phyloP scores from a whole-genome alignment of 2,329 filamentous ascomycete species.

The Fusarium austroafricanum region DNA sequence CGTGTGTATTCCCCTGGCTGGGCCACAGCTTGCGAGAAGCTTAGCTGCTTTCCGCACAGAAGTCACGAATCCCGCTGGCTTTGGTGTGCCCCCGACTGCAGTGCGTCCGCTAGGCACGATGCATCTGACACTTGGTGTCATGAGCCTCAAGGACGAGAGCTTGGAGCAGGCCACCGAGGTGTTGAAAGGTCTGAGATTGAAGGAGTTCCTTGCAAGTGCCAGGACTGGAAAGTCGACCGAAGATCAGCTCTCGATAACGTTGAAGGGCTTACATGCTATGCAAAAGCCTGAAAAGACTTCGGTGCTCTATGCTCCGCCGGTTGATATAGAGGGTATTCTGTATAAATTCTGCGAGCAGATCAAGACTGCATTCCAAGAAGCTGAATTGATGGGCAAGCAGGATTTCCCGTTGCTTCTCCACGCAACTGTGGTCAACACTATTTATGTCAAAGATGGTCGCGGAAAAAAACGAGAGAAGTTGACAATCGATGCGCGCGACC shows the following conservation, averaged over 20 bases:
- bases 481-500: constrained; percentile 64
- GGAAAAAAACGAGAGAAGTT: constrained; percentile 52
- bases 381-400: constrained; percentile 68
- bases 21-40: constrained; percentile 72
- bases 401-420: constrained; percentile 78
- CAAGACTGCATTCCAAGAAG: constrained; percentile 63
- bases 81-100: constrained; percentile 71
- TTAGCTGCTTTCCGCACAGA: constrained; percentile 72
- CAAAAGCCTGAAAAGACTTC: constrained; percentile 66
- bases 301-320: constrained; percentile 73
- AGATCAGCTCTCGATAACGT: constrained; percentile 55
- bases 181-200: constrained; percentile 53
- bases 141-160: constrained; percentile 72
- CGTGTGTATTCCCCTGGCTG: constrained; percentile 77
- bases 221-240: constrained; percentile 23
- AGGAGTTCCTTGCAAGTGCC: constrained; percentile 54
- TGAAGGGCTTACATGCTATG: constrained; percentile 71
- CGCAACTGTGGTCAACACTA: constrained; percentile 87
- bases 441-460: constrained; percentile 69
- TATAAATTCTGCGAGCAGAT: constrained; percentile 69
- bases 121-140: constrained; percentile 88
- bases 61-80: constrained; percentile 59
- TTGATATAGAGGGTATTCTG: constrained; percentile 64
- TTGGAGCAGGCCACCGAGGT: constrained; percentile 57
- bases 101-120: constrained; percentile 82